phyloP scores from a whole-genome alignment of 106 monocot genomes.

The Apostasia shenzhenica region DNA sequence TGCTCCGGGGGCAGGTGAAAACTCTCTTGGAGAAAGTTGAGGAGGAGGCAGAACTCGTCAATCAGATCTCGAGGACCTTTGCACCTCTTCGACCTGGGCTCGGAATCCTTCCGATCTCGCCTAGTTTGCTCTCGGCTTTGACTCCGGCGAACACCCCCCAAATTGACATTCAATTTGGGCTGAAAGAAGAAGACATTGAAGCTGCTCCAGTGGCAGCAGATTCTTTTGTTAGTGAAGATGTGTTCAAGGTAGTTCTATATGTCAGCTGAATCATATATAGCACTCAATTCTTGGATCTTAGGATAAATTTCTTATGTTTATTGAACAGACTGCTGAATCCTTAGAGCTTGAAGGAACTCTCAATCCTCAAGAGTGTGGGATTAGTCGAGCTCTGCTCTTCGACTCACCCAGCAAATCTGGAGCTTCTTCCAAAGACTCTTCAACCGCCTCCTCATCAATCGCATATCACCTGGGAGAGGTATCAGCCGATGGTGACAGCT shows the following conservation, averaged over 20 bases:
- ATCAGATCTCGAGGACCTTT: constrained; percentile 12
- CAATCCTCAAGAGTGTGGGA: constrained; percentile 20
- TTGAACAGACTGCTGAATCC: constrained; percentile 14
- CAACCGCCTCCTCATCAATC: constrained; percentile 19
- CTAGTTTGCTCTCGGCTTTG: constrained; percentile 61
- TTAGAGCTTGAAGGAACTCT: constrained; percentile 17
- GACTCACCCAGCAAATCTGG: constrained; percentile 72
- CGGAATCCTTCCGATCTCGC: constrained; percentile 32
- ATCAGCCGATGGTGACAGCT: constrained; percentile 33
- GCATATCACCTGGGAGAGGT: constrained; percentile 31
- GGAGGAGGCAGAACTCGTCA: constrained; percentile 47
- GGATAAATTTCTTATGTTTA: not conserved
- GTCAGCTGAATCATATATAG: no score
- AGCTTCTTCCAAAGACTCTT: constrained; percentile 1
- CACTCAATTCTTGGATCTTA: no score
- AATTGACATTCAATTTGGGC: not conserved
- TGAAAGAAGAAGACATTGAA: not conserved
- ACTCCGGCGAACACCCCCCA: constrained; percentile 81
- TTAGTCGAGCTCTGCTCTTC: constrained; percentile 73
- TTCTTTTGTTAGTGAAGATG: no score
- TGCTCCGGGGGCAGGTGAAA: constrained; percentile 88
- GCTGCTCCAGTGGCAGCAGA: not conserved
- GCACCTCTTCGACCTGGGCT: constrained; percentile 27
- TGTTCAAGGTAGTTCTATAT: no score
- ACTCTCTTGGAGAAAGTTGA: constrained; percentile 77